phyloP scores from a whole-genome alignment of 805 yeast species.

The Starmerella geochares region DNA sequence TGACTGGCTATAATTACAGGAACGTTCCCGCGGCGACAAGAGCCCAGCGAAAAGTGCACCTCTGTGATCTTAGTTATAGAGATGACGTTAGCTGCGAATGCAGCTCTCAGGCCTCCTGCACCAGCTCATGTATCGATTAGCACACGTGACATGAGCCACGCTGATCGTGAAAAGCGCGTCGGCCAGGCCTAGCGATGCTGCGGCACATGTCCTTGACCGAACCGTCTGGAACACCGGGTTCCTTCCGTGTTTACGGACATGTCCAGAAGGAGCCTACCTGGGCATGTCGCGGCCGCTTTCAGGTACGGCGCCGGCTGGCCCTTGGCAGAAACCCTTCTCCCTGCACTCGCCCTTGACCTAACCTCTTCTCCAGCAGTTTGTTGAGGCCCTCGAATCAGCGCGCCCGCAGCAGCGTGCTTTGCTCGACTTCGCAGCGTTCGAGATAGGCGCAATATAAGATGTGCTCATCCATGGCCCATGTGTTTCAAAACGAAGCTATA shows the following conservation, averaged over 20 bases:
- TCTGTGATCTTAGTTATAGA: background rate
- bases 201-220: too few species aligned
- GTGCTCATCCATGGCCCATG: too few species aligned
- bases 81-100: conserved; percentile 8
- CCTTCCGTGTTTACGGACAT: too few species aligned
- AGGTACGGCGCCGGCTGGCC: too few species aligned
- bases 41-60: background rate
- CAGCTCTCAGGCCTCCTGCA: conserved; percentile 5
- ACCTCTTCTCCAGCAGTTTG: background rate
- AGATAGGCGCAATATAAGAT: too few species aligned
- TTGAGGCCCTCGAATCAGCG: background rate
- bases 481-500: too few species aligned
- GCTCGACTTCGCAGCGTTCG: background rate
- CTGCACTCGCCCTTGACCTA: background rate
- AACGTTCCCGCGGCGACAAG: background rate
- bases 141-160: conserved; percentile 1
- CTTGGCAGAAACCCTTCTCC: background rate
- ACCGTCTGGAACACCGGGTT: too few species aligned
- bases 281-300: too few species aligned
- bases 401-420: background rate
- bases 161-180: background rate
- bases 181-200: background rate
- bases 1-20: background rate
- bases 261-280: background rate
- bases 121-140: conserved; percentile 4